Evolutionary conservation across 805 yeast genomes (phyloP).

Genomic region (Metschnikowia borealis): DNA sequence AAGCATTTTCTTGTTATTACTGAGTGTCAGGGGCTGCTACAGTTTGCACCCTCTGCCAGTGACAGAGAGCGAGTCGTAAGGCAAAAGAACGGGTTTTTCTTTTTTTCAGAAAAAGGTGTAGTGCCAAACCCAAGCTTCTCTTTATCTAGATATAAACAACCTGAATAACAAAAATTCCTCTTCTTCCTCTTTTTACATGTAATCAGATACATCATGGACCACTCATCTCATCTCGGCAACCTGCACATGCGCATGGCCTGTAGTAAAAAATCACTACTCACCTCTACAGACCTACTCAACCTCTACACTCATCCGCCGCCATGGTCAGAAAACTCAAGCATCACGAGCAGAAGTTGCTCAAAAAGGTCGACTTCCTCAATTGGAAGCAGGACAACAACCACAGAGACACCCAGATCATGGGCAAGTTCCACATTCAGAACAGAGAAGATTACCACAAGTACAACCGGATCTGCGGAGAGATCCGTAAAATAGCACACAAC

Average conservation of each 20-base stretch:
- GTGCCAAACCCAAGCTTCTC: no score
- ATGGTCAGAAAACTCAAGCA: conserved; percentile 78
- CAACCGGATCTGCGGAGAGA: conserved; percentile 87
- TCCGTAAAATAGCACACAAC: conserved; percentile 82
- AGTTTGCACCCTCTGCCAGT: background rate
- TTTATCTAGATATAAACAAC: no score
- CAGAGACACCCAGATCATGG: conserved; percentile 94
- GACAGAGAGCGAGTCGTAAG: background rate
- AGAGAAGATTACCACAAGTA: conserved; percentile 95
- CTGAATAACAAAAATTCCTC: background rate
- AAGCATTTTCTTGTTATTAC: no score
- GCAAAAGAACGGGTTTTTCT: no score
- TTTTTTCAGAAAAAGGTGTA: no score
- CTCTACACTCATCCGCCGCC: background rate
- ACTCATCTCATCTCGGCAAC: conserved; percentile 3
- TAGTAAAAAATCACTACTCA: background rate
- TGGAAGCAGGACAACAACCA: conserved; percentile 97
- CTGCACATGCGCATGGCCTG: background rate
- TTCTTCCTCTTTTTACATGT: background rate
- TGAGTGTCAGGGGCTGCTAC: background rate
- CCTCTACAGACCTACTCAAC: background rate
- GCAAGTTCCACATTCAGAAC: conserved; percentile 87
- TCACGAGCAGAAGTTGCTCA: conserved; percentile 91
- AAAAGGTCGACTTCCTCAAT: conserved; percentile 93
- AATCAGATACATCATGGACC: background rate